Percentiles rank a stretch among this genome's conserved stretches.
These are phyloP conservation scores for Pseudocercospora pini-densiflorae DNA, from an alignment of 2,329 filamentous ascomycete species.

Conservation along the genomic window DNA sequence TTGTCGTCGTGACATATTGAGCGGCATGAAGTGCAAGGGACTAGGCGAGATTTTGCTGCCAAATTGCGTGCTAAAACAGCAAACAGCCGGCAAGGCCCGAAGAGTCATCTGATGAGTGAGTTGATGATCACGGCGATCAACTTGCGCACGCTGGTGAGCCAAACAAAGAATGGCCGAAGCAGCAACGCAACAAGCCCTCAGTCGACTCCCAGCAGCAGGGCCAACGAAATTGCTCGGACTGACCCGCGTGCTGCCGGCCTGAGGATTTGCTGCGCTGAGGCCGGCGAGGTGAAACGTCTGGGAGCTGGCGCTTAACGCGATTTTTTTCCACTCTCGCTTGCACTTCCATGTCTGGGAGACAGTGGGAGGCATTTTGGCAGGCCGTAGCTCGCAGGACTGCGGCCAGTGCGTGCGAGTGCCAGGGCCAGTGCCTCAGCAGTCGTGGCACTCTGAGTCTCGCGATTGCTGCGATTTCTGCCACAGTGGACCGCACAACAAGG, in stretches of 20 bases:
- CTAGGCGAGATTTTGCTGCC: conserved; percentile 1
- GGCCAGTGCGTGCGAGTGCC: neutral
- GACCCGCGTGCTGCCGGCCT: conserved; percentile 4
- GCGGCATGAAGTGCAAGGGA: conserved; percentile 11
- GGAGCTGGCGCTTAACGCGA: conserved; percentile 17
- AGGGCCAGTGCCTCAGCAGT: neutral
- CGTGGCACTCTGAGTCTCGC: neutral
- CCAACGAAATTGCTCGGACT: neutral
- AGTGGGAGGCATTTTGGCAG: neutral
- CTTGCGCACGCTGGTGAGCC: conserved; percentile 6
- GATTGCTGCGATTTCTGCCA: conserved; percentile 3
- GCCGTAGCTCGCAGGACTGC: too few relatives aligned
- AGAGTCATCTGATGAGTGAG: conserved; percentile 17
- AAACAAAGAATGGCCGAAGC: conserved; percentile 1
- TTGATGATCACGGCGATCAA: conserved; percentile 5
- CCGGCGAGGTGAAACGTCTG: neutral
- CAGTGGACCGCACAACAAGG: neutral
- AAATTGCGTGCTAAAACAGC: conserved; percentile 13
- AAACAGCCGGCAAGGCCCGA: neutral
- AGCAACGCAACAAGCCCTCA: neutral
- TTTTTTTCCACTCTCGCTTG: conserved; percentile 15
- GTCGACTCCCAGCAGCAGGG: neutral
- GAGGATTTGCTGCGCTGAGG: neutral
- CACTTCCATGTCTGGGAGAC: neutral
- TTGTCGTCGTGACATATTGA: neutral